phyloP scores from a whole-genome alignment of 73 alveolate genomes.

The Tetrahymena malaccensis region DNA sequence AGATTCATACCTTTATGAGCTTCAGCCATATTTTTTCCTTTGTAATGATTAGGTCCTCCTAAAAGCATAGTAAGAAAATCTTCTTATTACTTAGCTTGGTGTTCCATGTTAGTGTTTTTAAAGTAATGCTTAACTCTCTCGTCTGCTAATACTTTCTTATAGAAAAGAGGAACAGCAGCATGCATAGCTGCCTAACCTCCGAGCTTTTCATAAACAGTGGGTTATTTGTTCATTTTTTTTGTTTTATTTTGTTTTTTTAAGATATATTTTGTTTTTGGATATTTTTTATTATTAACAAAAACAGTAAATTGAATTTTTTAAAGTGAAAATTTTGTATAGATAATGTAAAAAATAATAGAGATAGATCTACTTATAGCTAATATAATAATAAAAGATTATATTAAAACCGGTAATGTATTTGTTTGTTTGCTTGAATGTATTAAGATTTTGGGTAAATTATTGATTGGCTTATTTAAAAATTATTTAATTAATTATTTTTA shows the following conservation, averaged over 20 bases:
- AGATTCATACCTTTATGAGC: slow-evolving; percentile 57
- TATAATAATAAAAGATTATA: no score
- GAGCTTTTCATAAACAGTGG: slow-evolving; percentile 41
- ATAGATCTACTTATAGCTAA: no score
- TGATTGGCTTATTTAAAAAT: background rate
- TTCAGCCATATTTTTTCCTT: slow-evolving; percentile 45
- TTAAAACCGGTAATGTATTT: background rate
- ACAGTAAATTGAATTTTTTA: background rate
- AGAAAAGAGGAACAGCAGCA: slow-evolving; percentile 60
- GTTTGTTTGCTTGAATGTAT: background rate
- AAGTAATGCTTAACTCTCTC: slow-evolving; percentile 53
- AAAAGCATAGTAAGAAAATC: slow-evolving; percentile 46
- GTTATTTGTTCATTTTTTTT: background rate
- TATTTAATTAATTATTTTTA: no score
- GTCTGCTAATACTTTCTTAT: slow-evolving; percentile 47
- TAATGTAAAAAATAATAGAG: background rate
- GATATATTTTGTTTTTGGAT: background rate
- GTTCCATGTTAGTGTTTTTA: slow-evolving; percentile 53
- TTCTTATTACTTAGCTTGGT: slow-evolving; percentile 17
- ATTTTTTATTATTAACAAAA: no score
- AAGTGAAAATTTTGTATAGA: background rate
- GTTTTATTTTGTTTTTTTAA: background rate
- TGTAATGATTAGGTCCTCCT: slow-evolving; percentile 55
- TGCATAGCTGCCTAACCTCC: slow-evolving; percentile 58
- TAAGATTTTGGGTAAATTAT: no score